Base-by-base conservation (phyloP, 2,329 filamentous ascomycete genomes). In the Pochonia chlamydosporia region DNA sequence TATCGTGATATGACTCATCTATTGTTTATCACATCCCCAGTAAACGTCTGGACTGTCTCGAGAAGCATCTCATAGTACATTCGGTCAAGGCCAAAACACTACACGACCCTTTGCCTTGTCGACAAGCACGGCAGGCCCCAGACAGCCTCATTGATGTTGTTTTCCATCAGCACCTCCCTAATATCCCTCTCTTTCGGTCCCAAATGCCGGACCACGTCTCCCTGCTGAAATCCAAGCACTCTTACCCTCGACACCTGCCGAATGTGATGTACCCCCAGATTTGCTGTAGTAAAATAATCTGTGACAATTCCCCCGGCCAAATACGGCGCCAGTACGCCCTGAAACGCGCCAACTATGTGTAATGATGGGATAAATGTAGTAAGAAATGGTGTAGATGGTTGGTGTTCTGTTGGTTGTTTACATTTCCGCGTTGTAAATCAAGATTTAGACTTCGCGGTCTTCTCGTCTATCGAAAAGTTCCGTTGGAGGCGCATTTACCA, bases 401-500 rank as follows among this genome's bases (percentile, higher is more conserved):
- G 9, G 16, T 10, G n/a, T 39, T 16, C 23, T 21, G 16, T 23
- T 21, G 21, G 20, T 39, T 9, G 18, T 23, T 39, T 23, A 39
- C 14, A 7, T 23, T 21, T 21, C 18, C 35, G 10, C n/a, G 23
- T 18, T 39, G 35, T 16, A 39, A 39, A 39, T 21, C 11, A 13
- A 4, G 18, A n/a, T 46, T 64, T 54, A 71, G 48, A 71, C 52
- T 54, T 70, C 59, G 51, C 58, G 62, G 48, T 68, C 63, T 35
- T 61, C 58, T 44, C 56, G 57, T 50, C 50, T 55, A 41, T 54
- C 54, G 25, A 49, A 55, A 31, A 45, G 43, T 10, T 39, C 39
- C 55, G 50, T 62, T 33, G 71, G 71, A 59, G 61, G 63, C 48
- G 64, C 64, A 53, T 87, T 83, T 58, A 92, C 76, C 73, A 90